Conservation (phyloP, 2,329 filamentous ascomycete species). For the Atkinsonella texensis region DNA sequence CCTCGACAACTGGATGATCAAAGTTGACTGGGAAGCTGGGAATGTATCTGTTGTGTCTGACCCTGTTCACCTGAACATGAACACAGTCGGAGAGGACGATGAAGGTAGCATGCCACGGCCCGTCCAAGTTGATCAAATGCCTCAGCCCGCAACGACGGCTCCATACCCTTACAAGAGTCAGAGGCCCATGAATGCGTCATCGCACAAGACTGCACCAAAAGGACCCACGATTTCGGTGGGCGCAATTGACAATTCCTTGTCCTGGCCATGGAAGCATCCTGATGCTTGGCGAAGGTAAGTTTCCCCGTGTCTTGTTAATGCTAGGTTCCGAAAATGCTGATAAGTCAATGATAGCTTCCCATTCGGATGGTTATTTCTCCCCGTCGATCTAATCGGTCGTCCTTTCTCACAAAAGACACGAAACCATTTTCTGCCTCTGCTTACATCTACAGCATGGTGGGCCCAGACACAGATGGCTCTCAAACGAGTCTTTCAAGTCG, state of each 20-base stretch:
- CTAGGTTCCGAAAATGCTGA: constrained; percentile 11
- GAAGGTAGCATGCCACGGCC: constrained; percentile 44
- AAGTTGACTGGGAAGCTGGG: constrained; percentile 75
- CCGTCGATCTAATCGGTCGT: constrained; percentile 88
- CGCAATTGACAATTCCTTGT: constrained; percentile 94
- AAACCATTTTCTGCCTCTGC: constrained; percentile 87
- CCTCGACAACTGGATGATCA: constrained; percentile 99
- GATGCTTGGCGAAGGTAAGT: constrained; percentile 62
- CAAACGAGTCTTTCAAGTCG: constrained; percentile 77
- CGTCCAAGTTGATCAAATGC: constrained; percentile 37
- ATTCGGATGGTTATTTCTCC: constrained; percentile 96
- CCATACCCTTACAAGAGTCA: constrained; percentile 63
- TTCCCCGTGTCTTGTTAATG: background rate
- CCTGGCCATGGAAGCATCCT: constrained; percentile 98
- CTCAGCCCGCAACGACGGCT: constrained; percentile 27
- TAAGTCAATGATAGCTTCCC: constrained; percentile 58
- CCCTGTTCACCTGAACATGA: constrained; percentile 56
- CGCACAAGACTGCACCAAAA: constrained; percentile 29
- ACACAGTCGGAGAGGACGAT: constrained; percentile 23
- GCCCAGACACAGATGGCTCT: constrained; percentile 81
- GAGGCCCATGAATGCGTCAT: constrained; percentile 73
- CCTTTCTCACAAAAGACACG: constrained; percentile 91
- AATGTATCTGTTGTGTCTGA: constrained; percentile 80
- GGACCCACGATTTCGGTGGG: constrained; percentile 62
- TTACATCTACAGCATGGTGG: constrained; percentile 97